Evolutionary conservation across 345 rosid genomes (phyloP).

Genomic region (Reutealis trisperma): DNA sequence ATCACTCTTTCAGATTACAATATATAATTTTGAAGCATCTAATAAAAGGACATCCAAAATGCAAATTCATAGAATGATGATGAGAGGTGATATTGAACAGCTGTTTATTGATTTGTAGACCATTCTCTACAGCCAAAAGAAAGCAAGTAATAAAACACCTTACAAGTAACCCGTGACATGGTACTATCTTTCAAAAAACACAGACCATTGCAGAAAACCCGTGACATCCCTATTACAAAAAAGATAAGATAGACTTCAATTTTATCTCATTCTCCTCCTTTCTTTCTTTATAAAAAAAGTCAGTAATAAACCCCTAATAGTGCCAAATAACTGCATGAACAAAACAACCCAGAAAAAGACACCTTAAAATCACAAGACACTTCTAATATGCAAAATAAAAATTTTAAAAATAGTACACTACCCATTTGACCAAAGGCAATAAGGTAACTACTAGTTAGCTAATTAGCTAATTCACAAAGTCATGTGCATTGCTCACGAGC

Average conservation of each 20-base stretch:
- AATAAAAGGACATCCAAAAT: no score
- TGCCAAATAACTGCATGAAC: not conserved
- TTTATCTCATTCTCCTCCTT: not conserved
- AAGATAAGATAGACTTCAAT: not conserved
- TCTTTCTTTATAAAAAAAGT: not conserved
- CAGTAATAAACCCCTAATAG: not conserved
- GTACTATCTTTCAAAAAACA: not conserved
- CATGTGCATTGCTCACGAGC: conserved; percentile 79
- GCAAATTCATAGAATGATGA: no score
- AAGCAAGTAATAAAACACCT: not conserved
- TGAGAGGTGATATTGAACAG: not conserved
- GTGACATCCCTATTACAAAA: not conserved
- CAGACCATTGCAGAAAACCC: not conserved
- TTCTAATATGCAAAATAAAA: not conserved
- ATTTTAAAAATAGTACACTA: not conserved
- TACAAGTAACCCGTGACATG: not conserved
- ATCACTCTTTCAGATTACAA: no score
- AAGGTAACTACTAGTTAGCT: not conserved
- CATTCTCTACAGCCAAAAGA: no score
- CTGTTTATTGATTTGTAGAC: not conserved
- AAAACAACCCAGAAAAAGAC: not conserved
- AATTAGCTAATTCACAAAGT: not conserved
- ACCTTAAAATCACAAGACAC: not conserved
- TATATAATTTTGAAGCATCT: no score
- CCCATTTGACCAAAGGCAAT: not conserved